phyloP scores from a whole-genome alignment of 1,139 yeast species.

The Magnusiomyces fungicola region DNA sequence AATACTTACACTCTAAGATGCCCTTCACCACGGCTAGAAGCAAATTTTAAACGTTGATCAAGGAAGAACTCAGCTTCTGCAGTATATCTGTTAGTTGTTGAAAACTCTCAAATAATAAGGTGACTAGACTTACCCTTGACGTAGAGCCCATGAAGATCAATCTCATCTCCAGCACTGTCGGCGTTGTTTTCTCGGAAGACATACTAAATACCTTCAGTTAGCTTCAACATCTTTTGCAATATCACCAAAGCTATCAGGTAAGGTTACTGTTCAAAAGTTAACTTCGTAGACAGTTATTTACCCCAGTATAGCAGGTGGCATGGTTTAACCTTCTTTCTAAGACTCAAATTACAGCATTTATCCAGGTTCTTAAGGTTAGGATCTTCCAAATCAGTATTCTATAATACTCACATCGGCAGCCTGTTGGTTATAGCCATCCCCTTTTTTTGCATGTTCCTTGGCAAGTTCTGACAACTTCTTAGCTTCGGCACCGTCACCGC shows the following conservation, averaged over 20 bases:
- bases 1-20: slow-evolving; percentile 33
- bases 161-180: slow-evolving; percentile 76
- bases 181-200: slow-evolving; percentile 85
- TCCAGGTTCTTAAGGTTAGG: too few species aligned
- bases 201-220: slow-evolving; percentile 41
- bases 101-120: background rate
- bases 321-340: too few species aligned
- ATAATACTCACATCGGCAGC: slow-evolving; percentile 54
- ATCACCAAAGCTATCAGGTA: too few species aligned
- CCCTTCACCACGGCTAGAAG: slow-evolving; percentile 51
- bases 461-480: slow-evolving; percentile 65
- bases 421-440: slow-evolving; percentile 61
- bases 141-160: slow-evolving; percentile 86
- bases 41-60: slow-evolving; percentile 65
- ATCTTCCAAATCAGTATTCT: too few species aligned
- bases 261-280: too few species aligned
- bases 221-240: too few species aligned
- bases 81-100: background rate
- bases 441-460: slow-evolving; percentile 49
- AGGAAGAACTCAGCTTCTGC: slow-evolving; percentile 74
- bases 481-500: slow-evolving; percentile 68
- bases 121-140: slow-evolving; percentile 40
- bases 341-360: too few species aligned
- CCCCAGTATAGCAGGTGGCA: too few species aligned
- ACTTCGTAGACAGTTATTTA: too few species aligned